Base-by-base conservation (phyloP, 2,329 filamentous ascomycete species). In the Cytospora schulzeri region DNA sequence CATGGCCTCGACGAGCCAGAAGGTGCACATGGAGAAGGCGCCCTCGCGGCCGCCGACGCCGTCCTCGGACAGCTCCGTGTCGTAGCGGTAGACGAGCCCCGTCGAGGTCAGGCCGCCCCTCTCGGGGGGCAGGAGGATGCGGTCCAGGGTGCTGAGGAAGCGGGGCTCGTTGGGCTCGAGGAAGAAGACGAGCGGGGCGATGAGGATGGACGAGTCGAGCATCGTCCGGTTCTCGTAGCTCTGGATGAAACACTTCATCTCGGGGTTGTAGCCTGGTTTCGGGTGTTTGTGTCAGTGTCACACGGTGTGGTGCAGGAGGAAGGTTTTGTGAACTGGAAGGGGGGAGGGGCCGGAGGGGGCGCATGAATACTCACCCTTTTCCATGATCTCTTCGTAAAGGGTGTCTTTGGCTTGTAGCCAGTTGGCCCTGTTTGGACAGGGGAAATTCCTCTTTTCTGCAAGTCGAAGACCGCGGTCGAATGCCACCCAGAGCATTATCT, bases 401-500 rank as follows among this genome's bases (percentile, higher is more conserved):
- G 77, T 76, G 69, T 93, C 91, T 57, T 90, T 81, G 3, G 86
- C 84, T 56, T 80, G 80, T 50, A 90, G 77, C 91, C 91, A 93
- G 57, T 84, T 82, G 50, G 73, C 75, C 3, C 89, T 83, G 70
- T 90, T 88, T 1, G 89, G 90, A 67, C 91, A 93, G 0, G 91
- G 90, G 26, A 93, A 83, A 70, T 88, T 90, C 62, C 91, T 81
- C 76, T 92, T 93, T 22, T 93, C 90, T 4, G 89, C 82, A 0
- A 93, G 83, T 2, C 91, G 88, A 15, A 93, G 77, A 12, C 88
- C 90, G 6, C 90, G 87, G 73, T 93, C 91, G 67, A 93, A 86
- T 22, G 90, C 89, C 4, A 93, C 91, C 91, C 90, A 93, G 26
- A 93, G 82, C 88, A 93, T 91, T 68, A 93, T 83, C 73, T 93